Conservation (phyloP, 495 filamentous ascomycete species). For the Parmelia sp. region DNA sequence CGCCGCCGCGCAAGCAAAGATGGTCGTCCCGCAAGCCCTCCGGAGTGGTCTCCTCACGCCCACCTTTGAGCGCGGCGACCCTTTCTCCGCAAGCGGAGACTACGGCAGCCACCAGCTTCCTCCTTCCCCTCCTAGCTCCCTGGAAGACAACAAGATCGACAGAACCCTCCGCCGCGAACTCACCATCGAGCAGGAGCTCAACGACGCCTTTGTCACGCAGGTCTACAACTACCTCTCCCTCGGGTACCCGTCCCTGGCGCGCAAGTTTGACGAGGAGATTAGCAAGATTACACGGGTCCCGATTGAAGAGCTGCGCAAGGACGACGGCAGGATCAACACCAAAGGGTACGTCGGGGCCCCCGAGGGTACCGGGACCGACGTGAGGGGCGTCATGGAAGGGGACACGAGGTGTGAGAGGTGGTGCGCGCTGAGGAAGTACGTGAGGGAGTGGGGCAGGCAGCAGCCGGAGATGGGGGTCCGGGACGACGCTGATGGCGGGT, state of each 20-base stretch:
- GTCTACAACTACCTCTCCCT: slow-evolving; percentile 94
- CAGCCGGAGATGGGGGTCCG: slow-evolving; percentile 37
- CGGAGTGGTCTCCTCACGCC: slow-evolving; percentile 28
- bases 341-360: slow-evolving; percentile 63
- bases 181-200: slow-evolving; percentile 58
- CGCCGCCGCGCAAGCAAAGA: slow-evolving; percentile 12
- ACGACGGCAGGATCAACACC: slow-evolving; percentile 52
- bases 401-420: slow-evolving; percentile 55
- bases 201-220: slow-evolving; percentile 83
- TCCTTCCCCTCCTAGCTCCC: slow-evolving; percentile 16
- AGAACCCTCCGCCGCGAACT: slow-evolving; percentile 47
- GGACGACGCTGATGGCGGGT: slow-evolving; percentile 17
- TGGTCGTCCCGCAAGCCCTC: slow-evolving; percentile 13
- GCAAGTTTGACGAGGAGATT: slow-evolving; percentile 75
- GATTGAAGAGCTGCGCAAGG: slow-evolving; percentile 57
- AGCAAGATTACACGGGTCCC: slow-evolving; percentile 65
- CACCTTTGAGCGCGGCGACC: slow-evolving; percentile 21
- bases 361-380: slow-evolving; percentile 35
- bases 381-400: slow-evolving; percentile 34
- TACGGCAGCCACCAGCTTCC: slow-evolving; percentile 10
- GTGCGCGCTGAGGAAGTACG: slow-evolving; percentile 73
- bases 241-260: slow-evolving; percentile 78
- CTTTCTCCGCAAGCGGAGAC: slow-evolving; percentile 8
- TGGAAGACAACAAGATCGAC: slow-evolving; percentile 30
- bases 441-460: slow-evolving; percentile 78